phyloP scores from a whole-genome alignment of 2,329 filamentous ascomycete species.

The Leptodontidium sp. region DNA sequence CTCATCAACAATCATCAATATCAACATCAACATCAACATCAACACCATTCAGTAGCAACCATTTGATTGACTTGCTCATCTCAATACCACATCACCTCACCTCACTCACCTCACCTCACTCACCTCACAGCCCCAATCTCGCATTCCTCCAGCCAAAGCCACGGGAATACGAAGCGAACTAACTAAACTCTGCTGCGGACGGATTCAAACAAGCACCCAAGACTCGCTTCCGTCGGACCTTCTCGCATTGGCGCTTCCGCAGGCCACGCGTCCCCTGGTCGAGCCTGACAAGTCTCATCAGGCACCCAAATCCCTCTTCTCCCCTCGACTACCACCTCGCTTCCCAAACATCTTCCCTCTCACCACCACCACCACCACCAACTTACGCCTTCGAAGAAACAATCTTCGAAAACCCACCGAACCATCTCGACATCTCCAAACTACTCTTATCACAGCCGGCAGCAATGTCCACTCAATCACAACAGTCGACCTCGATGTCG shows the following conservation, averaged over 20 bases:
- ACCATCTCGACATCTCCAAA: slow-evolving; percentile 13
- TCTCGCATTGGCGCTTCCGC: slow-evolving; percentile 26
- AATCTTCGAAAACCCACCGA: slow-evolving; percentile 13
- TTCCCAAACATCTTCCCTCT: slow-evolving; percentile 6
- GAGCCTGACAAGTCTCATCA: slow-evolving; percentile 33
- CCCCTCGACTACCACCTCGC: slow-evolving; percentile 3
- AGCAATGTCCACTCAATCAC: slow-evolving; percentile 40
- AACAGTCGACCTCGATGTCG: slow-evolving; percentile 41
- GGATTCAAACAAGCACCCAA: slow-evolving; percentile 6
- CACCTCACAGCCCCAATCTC: not conserved
- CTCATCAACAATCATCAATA: not conserved
- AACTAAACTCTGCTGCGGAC: slow-evolving; percentile 9
- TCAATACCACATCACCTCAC: not conserved
- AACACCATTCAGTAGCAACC: not conserved
- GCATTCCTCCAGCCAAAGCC: not conserved
- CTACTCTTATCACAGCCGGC: slow-evolving; percentile 2
- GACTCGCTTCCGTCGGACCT: slow-evolving; percentile 19
- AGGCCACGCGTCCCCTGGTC: slow-evolving; percentile 35
- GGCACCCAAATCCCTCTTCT: slow-evolving; percentile 33
- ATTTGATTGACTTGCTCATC: not conserved
- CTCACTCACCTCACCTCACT: not conserved
- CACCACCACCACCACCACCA: slow-evolving; percentile 5
- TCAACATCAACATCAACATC: not conserved
- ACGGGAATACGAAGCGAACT: not conserved
- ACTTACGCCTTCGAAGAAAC: slow-evolving; percentile 12